A percentile compares a stretch with the other conserved stretches of the same genome.
phyloP scores from a whole-genome alignment of 78 protist genomes.

The Protostelium mycophagum region DNA sequence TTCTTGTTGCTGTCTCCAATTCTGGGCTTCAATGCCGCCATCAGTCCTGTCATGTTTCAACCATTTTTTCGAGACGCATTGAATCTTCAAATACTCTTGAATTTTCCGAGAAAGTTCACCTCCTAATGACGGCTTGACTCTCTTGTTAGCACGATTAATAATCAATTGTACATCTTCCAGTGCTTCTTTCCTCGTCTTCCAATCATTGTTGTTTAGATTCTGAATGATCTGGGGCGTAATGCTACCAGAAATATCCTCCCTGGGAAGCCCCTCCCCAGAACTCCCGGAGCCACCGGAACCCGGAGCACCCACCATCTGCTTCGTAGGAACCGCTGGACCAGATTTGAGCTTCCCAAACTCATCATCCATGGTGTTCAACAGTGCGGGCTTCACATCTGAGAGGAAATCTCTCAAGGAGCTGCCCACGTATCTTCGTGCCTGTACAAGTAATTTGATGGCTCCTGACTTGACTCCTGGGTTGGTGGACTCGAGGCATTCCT shows the following conservation, averaged over 20 bases:
- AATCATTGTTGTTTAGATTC: slow-evolving; percentile 21
- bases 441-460: slow-evolving; percentile 26
- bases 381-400: slow-evolving; percentile 14
- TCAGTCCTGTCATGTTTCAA: too few species aligned
- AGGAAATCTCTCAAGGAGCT: slow-evolving; percentile 17
- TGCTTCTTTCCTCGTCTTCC: slow-evolving; percentile 46
- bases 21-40: slow-evolving; percentile 12
- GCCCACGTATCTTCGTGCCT: slow-evolving; percentile 8
- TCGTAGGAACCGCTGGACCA: not conserved
- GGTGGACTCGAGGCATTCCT: slow-evolving; percentile 22
- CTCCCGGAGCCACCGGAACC: not conserved
- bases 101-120: too few species aligned
- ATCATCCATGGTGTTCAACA: slow-evolving; percentile 14
- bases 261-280: slow-evolving; percentile 12
- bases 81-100: too few species aligned
- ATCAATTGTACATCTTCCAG: slow-evolving; percentile 34
- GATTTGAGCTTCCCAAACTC: slow-evolving; percentile 31
- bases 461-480: slow-evolving; percentile 12
- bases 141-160: slow-evolving; percentile 37
- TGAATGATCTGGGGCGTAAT: not conserved
- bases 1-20: slow-evolving; percentile 40
- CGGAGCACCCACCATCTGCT: slow-evolving; percentile 7
- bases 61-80: too few species aligned
- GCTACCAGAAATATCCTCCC: slow-evolving; percentile 32
- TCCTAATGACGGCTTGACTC: slow-evolving; percentile 44